Base-by-base conservation (phyloP, 495 filamentous ascomycete genomes). In the Penicillium lividum region DNA sequence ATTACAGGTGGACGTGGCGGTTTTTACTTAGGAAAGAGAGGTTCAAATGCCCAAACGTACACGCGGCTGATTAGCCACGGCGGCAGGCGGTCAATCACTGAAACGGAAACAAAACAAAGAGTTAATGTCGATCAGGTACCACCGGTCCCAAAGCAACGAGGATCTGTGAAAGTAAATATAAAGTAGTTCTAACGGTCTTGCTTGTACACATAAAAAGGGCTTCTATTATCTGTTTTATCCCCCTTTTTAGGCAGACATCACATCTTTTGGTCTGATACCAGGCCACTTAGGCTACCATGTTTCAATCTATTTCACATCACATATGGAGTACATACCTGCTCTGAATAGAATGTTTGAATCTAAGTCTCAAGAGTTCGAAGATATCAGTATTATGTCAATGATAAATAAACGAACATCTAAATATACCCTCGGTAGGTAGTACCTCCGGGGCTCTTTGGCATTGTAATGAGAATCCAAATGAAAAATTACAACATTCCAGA, bases 61-160 rank as follows among this genome's bases (percentile, higher is more conserved):
- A 65, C 64, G 62, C 61, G 63, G 64, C 57, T 63, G 57, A 54
- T 58, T 65, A 59, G 58, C 57, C 50, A 57, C 53, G 54, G 44
- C 54, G 38, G 49, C 50, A 54, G 63, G 67, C 67, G 67, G 67
- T 69, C 67, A 69, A 67, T 49, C 48, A 42, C 11, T 62, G 59
- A 60, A 65, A 64, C 61, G 56, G 55, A 61, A 64, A 58, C 67
- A 69, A 69, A 65, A 65, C 64, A 61, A 58, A 65, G 42, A 30
- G 45, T 46, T 46, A 33, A 31, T 59, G 60, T 52, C 60, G 60
- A 63, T 63, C 60, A 58, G 54, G 54, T 31, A 62, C 51, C 51
- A 58, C 22, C 30, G n/a, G 28, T 9, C 16, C 47, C 27, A 13
- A 29, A 28, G 43, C 40, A 49, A 47, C 22, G 36, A 29, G 18